A percentile compares a stretch with the other conserved stretches of the same genome.
Conservation (phyloP, 2,329 filamentous ascomycete species). For the Hypoxylon sp. region DNA sequence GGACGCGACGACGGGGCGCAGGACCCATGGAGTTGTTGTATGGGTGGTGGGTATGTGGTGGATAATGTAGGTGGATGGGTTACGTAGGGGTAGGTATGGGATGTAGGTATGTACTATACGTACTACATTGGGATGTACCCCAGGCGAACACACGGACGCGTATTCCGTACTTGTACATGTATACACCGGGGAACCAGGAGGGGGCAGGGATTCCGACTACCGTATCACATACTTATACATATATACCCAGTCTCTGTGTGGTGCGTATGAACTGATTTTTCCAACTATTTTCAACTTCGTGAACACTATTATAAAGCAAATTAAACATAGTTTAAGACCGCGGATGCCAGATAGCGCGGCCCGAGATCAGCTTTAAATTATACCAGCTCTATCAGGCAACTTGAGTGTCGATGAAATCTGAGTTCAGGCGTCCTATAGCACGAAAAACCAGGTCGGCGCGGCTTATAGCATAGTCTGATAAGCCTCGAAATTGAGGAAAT, state of each 20-base stretch:
- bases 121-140: conserved; percentile 25
- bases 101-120: conserved; percentile 17
- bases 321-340: conserved; percentile 13
- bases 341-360: conserved; percentile 31
- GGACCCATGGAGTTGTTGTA: conserved; percentile 12
- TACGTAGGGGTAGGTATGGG: conserved; percentile 16
- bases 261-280: conserved; percentile 4
- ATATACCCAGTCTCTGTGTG: not conserved
- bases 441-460: conserved; percentile 1
- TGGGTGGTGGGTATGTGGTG: conserved; percentile 5
- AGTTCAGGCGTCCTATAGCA: conserved; percentile 9
- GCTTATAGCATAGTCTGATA: not conserved
- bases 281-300: conserved; percentile 13
- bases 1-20: conserved; percentile 44
- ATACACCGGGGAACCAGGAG: conserved; percentile 5
- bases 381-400: conserved; percentile 11
- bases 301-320: conserved; percentile 5
- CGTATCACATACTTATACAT: conserved; percentile 9
- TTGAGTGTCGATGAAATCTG: conserved; percentile 7
- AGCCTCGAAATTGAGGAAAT: conserved; percentile 11
- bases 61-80: conserved; percentile 19
- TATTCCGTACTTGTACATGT: not conserved
- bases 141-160: conserved; percentile 21
- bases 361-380: conserved; percentile 16
- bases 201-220: conserved; percentile 14